Percentiles rank a stretch among this genome's conserved stretches.
These are phyloP conservation scores for Deuterostichococcus epilithicus DNA, from an alignment of 139 green algal species.

Conservation along the genomic window DNA sequence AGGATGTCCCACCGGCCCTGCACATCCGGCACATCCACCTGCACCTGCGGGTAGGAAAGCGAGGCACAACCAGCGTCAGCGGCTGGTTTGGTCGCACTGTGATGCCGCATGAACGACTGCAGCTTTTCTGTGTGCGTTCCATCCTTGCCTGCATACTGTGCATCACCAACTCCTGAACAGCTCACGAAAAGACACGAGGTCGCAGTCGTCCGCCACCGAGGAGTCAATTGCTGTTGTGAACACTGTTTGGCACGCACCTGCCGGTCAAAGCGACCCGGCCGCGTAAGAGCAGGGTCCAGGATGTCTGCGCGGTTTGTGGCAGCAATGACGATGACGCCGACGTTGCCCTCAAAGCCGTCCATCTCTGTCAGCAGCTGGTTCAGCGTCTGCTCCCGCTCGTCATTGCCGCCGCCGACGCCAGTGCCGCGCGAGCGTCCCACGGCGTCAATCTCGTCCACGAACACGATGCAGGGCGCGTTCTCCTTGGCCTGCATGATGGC, in stretches of 20 bases:
- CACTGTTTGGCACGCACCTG: too few species aligned
- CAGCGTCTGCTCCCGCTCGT: slow-evolving; percentile 91
- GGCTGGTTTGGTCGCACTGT: neutral
- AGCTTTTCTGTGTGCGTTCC: neutral
- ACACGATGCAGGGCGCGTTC: slow-evolving; percentile 98
- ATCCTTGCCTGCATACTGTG: too few species aligned
- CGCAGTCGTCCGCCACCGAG: too few species aligned
- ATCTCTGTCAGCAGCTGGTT: slow-evolving; percentile 78
- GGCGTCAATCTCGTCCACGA: slow-evolving; percentile 99
- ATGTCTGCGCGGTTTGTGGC: slow-evolving; percentile 98
- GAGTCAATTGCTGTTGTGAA: too few species aligned
- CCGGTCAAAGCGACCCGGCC: slow-evolving; percentile 95
- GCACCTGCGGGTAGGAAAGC: slow-evolving; percentile 55
- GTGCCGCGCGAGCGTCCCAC: slow-evolving; percentile 92
- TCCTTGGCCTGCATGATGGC: slow-evolving; percentile 75
- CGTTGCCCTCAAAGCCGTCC: slow-evolving; percentile 89
- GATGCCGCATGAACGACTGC: neutral
- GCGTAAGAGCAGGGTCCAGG: slow-evolving; percentile 94
- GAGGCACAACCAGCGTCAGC: neutral
- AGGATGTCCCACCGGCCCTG: slow-evolving; percentile 94
- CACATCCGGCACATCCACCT: slow-evolving; percentile 94
- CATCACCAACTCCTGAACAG: too few species aligned
- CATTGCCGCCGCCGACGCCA: slow-evolving; percentile 92
- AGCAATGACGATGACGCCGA: slow-evolving; percentile 95
- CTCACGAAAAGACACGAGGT: too few species aligned